phyloP scores from a whole-genome alignment of 805 yeast species.

The Lipomyces kockii region DNA sequence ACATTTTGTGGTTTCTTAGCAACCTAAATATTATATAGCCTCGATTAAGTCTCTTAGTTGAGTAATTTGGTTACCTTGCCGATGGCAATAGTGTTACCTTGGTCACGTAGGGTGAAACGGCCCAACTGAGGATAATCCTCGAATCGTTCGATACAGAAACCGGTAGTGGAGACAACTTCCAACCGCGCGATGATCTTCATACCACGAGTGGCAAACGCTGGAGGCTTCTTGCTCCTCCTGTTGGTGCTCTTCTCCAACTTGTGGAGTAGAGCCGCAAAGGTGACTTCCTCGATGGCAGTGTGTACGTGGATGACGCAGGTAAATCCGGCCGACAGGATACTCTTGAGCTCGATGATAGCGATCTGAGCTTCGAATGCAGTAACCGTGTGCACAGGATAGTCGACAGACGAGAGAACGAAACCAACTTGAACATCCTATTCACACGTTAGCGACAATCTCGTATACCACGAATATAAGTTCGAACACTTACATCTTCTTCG shows the following conservation, averaged over 20 bases:
- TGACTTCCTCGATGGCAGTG: slow-evolving; percentile 96
- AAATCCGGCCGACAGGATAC: slow-evolving; percentile 92
- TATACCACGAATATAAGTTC: background rate
- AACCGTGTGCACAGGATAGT: slow-evolving; percentile 88
- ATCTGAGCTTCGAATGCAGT: slow-evolving; percentile 93
- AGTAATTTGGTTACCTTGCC: slow-evolving; percentile 94
- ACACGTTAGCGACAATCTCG: background rate
- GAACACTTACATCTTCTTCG: slow-evolving; percentile 71
- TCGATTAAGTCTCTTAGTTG: slow-evolving; percentile 32
- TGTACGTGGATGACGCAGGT: slow-evolving; percentile 99
- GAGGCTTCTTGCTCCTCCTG: slow-evolving; percentile 94
- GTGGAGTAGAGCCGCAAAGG: slow-evolving; percentile 79
- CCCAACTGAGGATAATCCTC: slow-evolving; percentile 94
- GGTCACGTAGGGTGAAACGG: slow-evolving; percentile 97
- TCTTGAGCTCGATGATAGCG: slow-evolving; percentile 94
- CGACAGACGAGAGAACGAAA: slow-evolving; percentile 83
- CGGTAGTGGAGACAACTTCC: slow-evolving; percentile 67
- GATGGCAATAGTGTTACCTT: slow-evolving; percentile 96
- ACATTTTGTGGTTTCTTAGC: background rate
- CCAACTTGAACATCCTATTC: slow-evolving; percentile 76
- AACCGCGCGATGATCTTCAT: slow-evolving; percentile 95
- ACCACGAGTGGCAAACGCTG: slow-evolving; percentile 98
- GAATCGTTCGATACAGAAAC: slow-evolving; percentile 93
- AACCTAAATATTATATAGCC: background rate
- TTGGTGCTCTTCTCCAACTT: slow-evolving; percentile 96